Evolutionary conservation across 164 flowering plant species (phyloP).

Genomic region (Nelumbo lutea): DNA sequence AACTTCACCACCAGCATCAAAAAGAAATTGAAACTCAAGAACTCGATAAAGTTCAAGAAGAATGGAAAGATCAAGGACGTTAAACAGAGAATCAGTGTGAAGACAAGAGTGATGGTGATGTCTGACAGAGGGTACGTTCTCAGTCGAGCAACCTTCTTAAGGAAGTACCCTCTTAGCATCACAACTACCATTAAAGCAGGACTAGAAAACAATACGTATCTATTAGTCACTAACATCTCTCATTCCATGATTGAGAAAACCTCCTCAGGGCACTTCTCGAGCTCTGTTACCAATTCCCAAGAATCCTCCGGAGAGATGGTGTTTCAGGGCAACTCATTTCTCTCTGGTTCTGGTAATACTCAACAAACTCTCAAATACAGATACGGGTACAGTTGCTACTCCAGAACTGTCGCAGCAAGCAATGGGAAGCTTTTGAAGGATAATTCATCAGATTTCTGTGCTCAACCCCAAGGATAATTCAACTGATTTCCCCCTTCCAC

Average conservation of each 20-base stretch:
- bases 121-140: slow-evolving; percentile 21
- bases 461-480: not conserved
- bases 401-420: slow-evolving; percentile 28
- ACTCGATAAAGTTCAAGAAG: slow-evolving; percentile 29
- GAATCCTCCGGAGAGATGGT: slow-evolving; percentile 58
- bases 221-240: slow-evolving; percentile 38
- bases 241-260: slow-evolving; percentile 30
- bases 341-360: slow-evolving; percentile 49
- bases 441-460: slow-evolving; percentile 26
- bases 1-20: slow-evolving; percentile 47
- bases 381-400: slow-evolving; percentile 38
- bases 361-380: slow-evolving; percentile 33
- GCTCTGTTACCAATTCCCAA: slow-evolving; percentile 38
- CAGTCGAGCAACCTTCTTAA: slow-evolving; percentile 5
- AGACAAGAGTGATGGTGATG: slow-evolving; percentile 23
- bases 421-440: slow-evolving; percentile 38
- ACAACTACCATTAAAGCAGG: slow-evolving; percentile 30
- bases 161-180: slow-evolving; percentile 43
- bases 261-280: slow-evolving; percentile 10
- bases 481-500: not conserved
- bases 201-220: slow-evolving; percentile 17
- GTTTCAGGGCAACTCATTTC: slow-evolving; percentile 60
- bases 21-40: slow-evolving; percentile 34
- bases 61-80: slow-evolving; percentile 48
- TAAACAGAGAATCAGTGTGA: slow-evolving; percentile 38